These are phyloP conservation scores for Podaxis rugospora DNA, from an alignment of 768 basidiomycete species.

Conservation along the genomic window DNA sequence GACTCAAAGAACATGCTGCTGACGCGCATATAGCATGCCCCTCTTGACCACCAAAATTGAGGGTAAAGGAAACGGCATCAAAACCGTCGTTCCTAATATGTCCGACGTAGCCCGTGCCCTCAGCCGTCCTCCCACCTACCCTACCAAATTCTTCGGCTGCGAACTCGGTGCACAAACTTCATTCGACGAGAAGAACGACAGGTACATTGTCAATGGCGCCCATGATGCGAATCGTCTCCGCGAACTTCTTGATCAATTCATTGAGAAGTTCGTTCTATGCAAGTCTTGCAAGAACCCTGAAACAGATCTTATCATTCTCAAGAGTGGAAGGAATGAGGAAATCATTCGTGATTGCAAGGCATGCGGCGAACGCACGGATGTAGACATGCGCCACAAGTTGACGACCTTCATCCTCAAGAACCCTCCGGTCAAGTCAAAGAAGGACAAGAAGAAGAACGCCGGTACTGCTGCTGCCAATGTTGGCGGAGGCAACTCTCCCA, in stretches of 20 bases:
- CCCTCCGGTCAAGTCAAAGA: conserved; percentile 86
- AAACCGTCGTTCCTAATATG: conserved; percentile 99
- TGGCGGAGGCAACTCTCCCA: conserved; percentile 37
- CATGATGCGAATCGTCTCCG: conserved; percentile 89
- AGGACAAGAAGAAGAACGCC: conserved; percentile 57
- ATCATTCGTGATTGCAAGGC: conserved; percentile 98
- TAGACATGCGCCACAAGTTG: conserved; percentile 97
- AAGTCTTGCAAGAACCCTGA: conserved; percentile 98
- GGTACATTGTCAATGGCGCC: conserved; percentile 98
- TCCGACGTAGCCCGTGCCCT: conserved; percentile 94
- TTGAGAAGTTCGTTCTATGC: conserved; percentile 98
- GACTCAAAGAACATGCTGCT: conserved; percentile 6
- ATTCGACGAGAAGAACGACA: conserved; percentile 93
- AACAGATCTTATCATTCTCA: conserved; percentile 91
- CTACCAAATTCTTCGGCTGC: conserved; percentile 99
- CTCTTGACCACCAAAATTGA: conserved; percentile 93
- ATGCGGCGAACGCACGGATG: conserved; percentile 85
- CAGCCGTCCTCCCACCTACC: conserved; percentile 90
- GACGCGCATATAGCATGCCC: conserved; percentile 69
- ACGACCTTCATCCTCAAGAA: conserved; percentile 97
- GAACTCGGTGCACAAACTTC: conserved; percentile 98
- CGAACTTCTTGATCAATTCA: conserved; percentile 94
- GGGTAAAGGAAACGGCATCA: conserved; percentile 99
- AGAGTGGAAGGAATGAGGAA: conserved; percentile 72
- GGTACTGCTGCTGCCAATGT: conserved; percentile 45